Conservation (phyloP, 352 stramenopile genomes). For the Bremia lactucae region DNA sequence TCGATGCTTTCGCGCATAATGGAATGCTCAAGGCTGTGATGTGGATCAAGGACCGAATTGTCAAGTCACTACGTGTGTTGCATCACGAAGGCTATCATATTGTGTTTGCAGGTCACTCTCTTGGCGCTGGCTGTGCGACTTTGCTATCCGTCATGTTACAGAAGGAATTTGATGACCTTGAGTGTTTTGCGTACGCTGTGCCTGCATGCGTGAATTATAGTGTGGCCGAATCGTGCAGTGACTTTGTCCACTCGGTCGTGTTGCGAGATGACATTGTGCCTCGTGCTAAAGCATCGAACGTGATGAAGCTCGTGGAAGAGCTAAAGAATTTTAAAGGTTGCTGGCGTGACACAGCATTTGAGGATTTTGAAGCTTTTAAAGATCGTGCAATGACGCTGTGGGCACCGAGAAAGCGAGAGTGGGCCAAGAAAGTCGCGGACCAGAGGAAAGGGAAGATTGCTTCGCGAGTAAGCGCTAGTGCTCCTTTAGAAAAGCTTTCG, state of each 20-base stretch:
- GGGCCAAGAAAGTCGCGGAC: slow-evolving; percentile 58
- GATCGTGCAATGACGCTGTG: slow-evolving; percentile 74
- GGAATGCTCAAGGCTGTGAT: slow-evolving; percentile 80
- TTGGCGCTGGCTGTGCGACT: slow-evolving; percentile 65
- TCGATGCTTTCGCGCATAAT: slow-evolving; percentile 81
- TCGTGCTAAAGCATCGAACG: slow-evolving; percentile 73
- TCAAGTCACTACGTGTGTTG: slow-evolving; percentile 58
- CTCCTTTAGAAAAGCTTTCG: slow-evolving; percentile 5
- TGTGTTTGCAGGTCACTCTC: slow-evolving; percentile 70
- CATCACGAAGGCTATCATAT: slow-evolving; percentile 74
- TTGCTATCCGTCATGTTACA: slow-evolving; percentile 79
- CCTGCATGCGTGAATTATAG: slow-evolving; percentile 75
- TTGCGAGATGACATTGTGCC: slow-evolving; percentile 81
- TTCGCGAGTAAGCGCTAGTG: slow-evolving; percentile 8
- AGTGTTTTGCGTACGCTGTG: slow-evolving; percentile 82
- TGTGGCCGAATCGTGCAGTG: slow-evolving; percentile 60
- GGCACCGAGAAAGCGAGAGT: slow-evolving; percentile 72
- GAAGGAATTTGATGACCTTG: slow-evolving; percentile 70
- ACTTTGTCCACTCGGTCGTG: slow-evolving; percentile 79
- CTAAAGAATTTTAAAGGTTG: slow-evolving; percentile 75
- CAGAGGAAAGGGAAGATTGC: slow-evolving; percentile 35
- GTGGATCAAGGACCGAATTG: slow-evolving; percentile 82
- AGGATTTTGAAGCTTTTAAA: slow-evolving; percentile 75
- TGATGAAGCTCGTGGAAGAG: slow-evolving; percentile 61
- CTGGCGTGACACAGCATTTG: slow-evolving; percentile 67